These are phyloP conservation scores for Carex arenaria DNA, from an alignment of 202 grass and related monocot species.

Conservation along the genomic window DNA sequence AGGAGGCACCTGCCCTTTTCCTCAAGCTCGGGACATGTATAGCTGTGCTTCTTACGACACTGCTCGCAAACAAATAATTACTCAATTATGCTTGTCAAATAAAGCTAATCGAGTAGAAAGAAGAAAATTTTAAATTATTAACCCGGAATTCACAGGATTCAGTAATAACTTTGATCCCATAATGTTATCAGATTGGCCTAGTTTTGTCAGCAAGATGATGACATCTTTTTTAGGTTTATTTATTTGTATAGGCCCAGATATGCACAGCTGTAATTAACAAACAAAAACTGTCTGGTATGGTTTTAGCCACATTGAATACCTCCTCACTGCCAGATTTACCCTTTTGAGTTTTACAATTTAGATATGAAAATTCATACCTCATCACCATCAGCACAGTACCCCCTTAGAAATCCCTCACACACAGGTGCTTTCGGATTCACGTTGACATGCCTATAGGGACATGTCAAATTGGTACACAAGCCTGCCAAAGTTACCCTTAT, in stretches of 20 bases:
- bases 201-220: background rate
- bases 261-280: background rate
- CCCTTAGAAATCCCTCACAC: conserved; percentile 78
- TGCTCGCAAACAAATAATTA: conserved; percentile 44
- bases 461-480: conserved; percentile 66
- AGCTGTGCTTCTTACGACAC: conserved; percentile 96
- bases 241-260: background rate
- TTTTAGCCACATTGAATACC: background rate
- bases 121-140: background rate
- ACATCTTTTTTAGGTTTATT: background rate
- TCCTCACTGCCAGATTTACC: background rate
- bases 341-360: conserved; percentile 12
- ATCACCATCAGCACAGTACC: conserved; percentile 86
- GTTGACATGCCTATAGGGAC: conserved; percentile 90
- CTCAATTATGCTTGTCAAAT: background rate
- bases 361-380: conserved; percentile 53
- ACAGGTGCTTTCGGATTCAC: conserved; percentile 57
- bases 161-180: background rate
- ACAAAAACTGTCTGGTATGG: background rate
- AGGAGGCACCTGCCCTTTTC: conserved; percentile 71
- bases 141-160: background rate
- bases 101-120: background rate
- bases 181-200: background rate
- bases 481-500: conserved; percentile 33
- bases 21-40: conserved; percentile 69